Evolutionary conservation across 441 rosid species (phyloP), one percentile per base, ranked within the genome.

Genomic region (Pelargonium fulgidum): DNA sequence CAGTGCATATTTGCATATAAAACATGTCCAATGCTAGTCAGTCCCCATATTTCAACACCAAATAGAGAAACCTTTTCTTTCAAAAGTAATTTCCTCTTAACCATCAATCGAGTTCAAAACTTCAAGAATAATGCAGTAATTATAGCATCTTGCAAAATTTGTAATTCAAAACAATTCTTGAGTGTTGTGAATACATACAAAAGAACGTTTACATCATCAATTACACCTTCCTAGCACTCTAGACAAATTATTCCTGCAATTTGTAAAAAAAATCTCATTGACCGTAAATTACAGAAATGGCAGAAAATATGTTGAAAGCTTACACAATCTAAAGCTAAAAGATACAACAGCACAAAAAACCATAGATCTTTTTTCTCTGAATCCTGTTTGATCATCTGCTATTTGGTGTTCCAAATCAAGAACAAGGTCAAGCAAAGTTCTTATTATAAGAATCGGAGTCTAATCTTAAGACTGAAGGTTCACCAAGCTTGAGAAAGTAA

Each of bases 211-310:
- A 81, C 82, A 73, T 45, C 36, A 16, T 65, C 50, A 47, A 65
- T 64, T 66, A 52, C 26, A 62, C 64, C 71, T 74, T 63, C 75
- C 72, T 72, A 76, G 29, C 68, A 36, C 67, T 71, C 80, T 74
- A 66, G 74, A 70, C 52, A 73, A 87, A 64, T 76, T 84, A 81
- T 39, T 77, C 72, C 61, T 84, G 81, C 74, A 52, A 17, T 67
- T 70, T 12, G 8, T 16, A 16, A 4, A 3, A 56, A 56, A 56
- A 56, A 56, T 68, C 73, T 78, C 78, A 62, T 74, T 75, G 81
- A 81, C 88, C 66, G 82, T 80, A 75, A 83, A 84, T 87, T 78
- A 82, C 76, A 83, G 72, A 79, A 78, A 76, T 76, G 72, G 68
- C 75, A 78, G 45, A 67, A 68, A 68, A 80, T 77, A 76, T 52